These are phyloP conservation scores for Whalleya microplaca DNA, from an alignment of 2,329 filamentous ascomycete genomes.

Conservation along the genomic window DNA sequence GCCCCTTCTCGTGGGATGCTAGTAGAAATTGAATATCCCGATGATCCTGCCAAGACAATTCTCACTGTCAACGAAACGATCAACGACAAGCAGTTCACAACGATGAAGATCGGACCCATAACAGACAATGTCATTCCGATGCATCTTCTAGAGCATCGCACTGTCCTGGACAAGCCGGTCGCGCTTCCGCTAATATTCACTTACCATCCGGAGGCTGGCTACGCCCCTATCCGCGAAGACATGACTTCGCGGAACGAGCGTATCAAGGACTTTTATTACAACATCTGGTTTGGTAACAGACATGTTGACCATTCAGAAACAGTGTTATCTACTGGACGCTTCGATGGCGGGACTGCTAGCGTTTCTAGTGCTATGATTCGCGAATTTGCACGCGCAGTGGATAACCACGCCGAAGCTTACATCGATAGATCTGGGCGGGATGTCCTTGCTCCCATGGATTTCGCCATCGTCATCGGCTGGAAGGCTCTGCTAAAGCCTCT, in stretches of 20 bases:
- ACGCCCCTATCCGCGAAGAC: constrained; percentile 90
- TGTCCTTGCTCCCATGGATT: constrained; percentile 77
- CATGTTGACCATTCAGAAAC: constrained; percentile 1
- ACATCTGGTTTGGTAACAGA: constrained; percentile 79
- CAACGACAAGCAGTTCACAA: constrained; percentile 16
- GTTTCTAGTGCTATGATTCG: constrained; percentile 54
- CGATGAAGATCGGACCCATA: constrained; percentile 19
- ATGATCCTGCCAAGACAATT: constrained; percentile 10
- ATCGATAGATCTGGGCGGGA: constrained; percentile 21
- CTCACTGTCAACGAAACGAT: constrained; percentile 18
- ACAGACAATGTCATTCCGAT: constrained; percentile 56
- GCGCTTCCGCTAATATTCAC: constrained; percentile 82
- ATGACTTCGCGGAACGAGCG: constrained; percentile 92
- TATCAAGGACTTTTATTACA: constrained; percentile 98
- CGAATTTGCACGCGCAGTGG: constrained; percentile 20
- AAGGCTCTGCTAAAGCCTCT: constrained; percentile 89
- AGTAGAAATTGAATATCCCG: constrained; percentile 16
- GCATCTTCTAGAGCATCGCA: constrained; percentile 88
- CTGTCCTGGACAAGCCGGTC: constrained; percentile 75
- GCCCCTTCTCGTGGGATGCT: constrained; percentile 19
- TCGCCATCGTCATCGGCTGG: constrained; percentile 92
- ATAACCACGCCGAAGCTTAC: constrained; percentile 21
- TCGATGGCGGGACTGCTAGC: constrained; percentile 74
- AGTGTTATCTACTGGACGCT: constrained; percentile 3
- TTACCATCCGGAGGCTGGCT: constrained; percentile 91